A percentile compares a stretch with the other conserved stretches of the same genome.
These are phyloP conservation scores for Solanum arcanum DNA, from an alignment of 257 asterid species.

Conservation along the genomic window DNA sequence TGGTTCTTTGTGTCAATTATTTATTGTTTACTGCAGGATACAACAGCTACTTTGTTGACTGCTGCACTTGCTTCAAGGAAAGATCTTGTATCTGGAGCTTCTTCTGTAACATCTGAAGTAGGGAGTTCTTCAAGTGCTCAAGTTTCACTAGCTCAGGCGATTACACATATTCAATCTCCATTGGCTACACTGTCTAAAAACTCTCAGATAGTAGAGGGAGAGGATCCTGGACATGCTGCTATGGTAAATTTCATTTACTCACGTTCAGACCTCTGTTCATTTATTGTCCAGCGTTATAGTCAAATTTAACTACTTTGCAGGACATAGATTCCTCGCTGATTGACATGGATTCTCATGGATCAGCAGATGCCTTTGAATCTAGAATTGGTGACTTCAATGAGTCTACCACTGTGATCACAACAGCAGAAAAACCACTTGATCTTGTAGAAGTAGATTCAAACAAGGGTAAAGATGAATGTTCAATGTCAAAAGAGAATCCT, in stretches of 20 bases:
- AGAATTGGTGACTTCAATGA: conserved; percentile 16
- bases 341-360: conserved; percentile 21
- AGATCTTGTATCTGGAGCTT: conserved; percentile 30
- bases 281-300: not conserved
- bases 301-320: conserved; percentile 23
- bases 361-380: conserved; percentile 11
- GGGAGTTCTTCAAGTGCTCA: conserved; percentile 27
- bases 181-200: conserved; percentile 20
- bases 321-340: conserved; percentile 17
- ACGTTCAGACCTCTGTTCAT: not conserved
- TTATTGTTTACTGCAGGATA: conserved; percentile 37
- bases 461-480: conserved; percentile 11
- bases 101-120: conserved; percentile 32
- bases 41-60: conserved; percentile 66
- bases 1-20: not conserved
- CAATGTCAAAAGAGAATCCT: conserved; percentile 12
- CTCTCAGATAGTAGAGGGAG: conserved; percentile 26
- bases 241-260: conserved; percentile 25
- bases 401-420: conserved; percentile 16
- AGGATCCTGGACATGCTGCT: conserved; percentile 19
- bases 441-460: conserved; percentile 19
- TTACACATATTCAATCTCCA: conserved; percentile 8
- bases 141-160: conserved; percentile 16
- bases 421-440: conserved; percentile 13
- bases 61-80: conserved; percentile 67